These are phyloP conservation scores for Mortierella alpina DNA, from an alignment of 192 early-diverging fungal genomes.

Conservation along the genomic window DNA sequence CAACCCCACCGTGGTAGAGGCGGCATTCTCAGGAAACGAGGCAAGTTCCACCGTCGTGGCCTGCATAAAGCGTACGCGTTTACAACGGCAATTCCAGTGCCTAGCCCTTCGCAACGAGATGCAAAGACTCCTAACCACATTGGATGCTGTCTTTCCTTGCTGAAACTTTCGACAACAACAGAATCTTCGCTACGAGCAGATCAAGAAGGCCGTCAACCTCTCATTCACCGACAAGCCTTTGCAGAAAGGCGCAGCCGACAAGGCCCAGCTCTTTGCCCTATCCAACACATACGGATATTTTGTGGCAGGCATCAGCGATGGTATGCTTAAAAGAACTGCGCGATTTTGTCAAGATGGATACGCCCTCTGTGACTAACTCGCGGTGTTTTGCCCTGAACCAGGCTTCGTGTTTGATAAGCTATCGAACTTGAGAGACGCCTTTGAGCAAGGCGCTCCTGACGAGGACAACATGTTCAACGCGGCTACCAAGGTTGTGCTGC, in stretches of 20 bases:
- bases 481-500: conserved; percentile 32
- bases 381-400: background rate
- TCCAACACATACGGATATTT: conserved; percentile 77
- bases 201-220: conserved; percentile 20
- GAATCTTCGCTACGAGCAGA: conserved; percentile 30
- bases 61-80: background rate
- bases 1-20: conserved; percentile 7
- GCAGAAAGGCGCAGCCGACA: conserved; percentile 52
- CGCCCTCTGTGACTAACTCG: background rate
- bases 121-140: background rate
- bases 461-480: conserved; percentile 27
- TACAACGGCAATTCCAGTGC: background rate
- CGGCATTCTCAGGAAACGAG: conserved; percentile 10
- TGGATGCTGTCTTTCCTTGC: background rate
- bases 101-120: background rate
- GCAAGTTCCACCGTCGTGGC: background rate
- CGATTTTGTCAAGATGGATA: background rate
- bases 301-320: conserved; percentile 69
- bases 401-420: conserved; percentile 56
- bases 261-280: conserved; percentile 65
- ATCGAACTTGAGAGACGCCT: conserved; percentile 40
- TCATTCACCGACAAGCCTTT: conserved; percentile 24
- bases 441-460: conserved; percentile 42
- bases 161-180: background rate
- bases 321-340: conserved; percentile 47